A percentile compares a stretch with the other conserved stretches of the same genome.
Conservation (phyloP, 257 asterid species). For the Nicotiana obtusifolia region DNA sequence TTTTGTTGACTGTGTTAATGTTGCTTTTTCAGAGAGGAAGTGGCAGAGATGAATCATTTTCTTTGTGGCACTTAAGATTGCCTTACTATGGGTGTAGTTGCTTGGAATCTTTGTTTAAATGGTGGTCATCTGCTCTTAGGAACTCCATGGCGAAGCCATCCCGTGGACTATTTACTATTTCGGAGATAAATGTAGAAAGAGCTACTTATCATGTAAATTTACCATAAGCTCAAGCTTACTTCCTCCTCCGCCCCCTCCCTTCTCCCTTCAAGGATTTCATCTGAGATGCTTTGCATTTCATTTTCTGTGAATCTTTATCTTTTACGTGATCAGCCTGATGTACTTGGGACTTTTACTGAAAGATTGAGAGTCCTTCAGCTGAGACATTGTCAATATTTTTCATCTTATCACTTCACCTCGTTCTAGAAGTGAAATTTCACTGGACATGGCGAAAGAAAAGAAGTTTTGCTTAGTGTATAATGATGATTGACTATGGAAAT, state of each 20-base stretch:
- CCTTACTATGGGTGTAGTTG: neutral
- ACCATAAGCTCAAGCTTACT: neutral
- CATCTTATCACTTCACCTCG: neutral
- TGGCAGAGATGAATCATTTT: slow-evolving; percentile 54
- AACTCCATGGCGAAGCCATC: neutral
- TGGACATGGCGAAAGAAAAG: no score
- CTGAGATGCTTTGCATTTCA: slow-evolving; percentile 1
- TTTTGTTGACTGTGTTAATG: neutral
- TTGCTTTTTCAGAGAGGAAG: slow-evolving; percentile 56
- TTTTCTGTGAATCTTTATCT: neutral
- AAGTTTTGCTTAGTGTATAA: no score
- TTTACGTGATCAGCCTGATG: slow-evolving; percentile 4
- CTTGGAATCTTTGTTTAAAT: neutral
- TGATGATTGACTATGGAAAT: no score
- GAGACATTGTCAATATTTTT: neutral
- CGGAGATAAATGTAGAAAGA: slow-evolving; percentile 26
- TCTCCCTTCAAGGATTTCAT: neutral
- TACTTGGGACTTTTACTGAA: neutral
- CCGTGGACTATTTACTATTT: neutral
- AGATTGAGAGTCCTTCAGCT: slow-evolving; percentile 1
- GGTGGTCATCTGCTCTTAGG: neutral
- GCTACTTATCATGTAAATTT: slow-evolving; percentile 24
- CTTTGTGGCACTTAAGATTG: neutral
- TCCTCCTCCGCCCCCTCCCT: neutral
- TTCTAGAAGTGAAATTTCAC: neutral